phyloP scores from a whole-genome alignment of 768 basidiomycete species.

The Collybia sp. region DNA sequence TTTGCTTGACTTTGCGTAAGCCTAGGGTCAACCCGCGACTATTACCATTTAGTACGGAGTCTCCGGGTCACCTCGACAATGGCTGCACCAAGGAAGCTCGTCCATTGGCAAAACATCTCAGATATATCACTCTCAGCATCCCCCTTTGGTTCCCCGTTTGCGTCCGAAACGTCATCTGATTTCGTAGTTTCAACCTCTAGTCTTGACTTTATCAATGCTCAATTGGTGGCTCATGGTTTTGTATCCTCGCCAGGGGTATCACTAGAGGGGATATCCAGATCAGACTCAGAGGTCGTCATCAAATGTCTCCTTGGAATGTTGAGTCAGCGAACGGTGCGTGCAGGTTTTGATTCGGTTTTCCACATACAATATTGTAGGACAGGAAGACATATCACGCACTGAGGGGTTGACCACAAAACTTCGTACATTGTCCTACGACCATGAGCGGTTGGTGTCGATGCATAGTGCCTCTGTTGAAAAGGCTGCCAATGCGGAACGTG shows the following conservation, averaged over 20 bases:
- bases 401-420: slow-evolving; percentile 74
- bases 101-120: slow-evolving; percentile 45
- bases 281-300: slow-evolving; percentile 51
- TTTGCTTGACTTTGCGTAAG: too few species aligned
- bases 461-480: slow-evolving; percentile 54
- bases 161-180: slow-evolving; percentile 37
- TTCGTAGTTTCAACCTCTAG: slow-evolving; percentile 53
- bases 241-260: slow-evolving; percentile 56
- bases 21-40: too few species aligned
- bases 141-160: slow-evolving; percentile 35
- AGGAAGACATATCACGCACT: slow-evolving; percentile 74
- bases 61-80: slow-evolving; percentile 8
- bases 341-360: slow-evolving; percentile 1
- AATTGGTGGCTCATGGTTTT: slow-evolving; percentile 82
- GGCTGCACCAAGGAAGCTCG: slow-evolving; percentile 41
- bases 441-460: slow-evolving; percentile 69
- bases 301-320: slow-evolving; percentile 79
- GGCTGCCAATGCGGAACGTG: slow-evolving; percentile 73
- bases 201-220: slow-evolving; percentile 76
- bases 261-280: slow-evolving; percentile 57
- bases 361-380: background rate
- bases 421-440: slow-evolving; percentile 75
- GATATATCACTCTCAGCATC: slow-evolving; percentile 34
- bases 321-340: slow-evolving; percentile 69
- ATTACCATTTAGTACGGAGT: background rate